These are phyloP conservation scores for Lupinus albus DNA, from an alignment of 306 rosid genomes.

Conservation along the genomic window DNA sequence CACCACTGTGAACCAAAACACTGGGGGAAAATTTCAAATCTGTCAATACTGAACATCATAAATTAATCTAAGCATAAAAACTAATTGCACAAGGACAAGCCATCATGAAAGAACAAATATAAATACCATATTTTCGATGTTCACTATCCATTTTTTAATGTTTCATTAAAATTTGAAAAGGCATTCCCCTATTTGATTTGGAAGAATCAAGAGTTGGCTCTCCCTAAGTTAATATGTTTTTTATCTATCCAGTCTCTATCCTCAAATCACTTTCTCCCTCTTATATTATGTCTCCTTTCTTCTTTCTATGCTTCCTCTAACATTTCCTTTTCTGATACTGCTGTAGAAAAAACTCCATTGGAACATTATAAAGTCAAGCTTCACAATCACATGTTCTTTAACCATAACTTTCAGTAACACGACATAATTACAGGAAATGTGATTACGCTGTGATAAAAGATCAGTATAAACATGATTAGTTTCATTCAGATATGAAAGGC, in stretches of 20 bases:
- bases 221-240: no score
- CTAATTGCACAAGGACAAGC: background rate
- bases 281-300: no score
- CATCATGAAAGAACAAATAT: conserved; percentile 13
- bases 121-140: no score
- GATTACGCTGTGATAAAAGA: background rate
- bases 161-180: no score
- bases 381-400: background rate
- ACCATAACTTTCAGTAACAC: background rate
- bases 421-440: background rate
- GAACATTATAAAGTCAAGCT: background rate
- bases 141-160: no score
- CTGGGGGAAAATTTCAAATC: conserved; percentile 49
- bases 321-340: no score
- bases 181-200: no score
- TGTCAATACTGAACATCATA: conserved; percentile 28
- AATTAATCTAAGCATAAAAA: conserved; percentile 24
- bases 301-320: no score
- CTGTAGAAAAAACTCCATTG: no score
- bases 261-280: no score
- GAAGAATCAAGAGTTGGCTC: no score
- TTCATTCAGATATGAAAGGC: background rate
- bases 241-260: no score
- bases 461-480: background rate
- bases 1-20: conserved; percentile 99